phyloP scores from a whole-genome alignment of 148 eudicot species.

The Fagopyrum esculentum region DNA sequence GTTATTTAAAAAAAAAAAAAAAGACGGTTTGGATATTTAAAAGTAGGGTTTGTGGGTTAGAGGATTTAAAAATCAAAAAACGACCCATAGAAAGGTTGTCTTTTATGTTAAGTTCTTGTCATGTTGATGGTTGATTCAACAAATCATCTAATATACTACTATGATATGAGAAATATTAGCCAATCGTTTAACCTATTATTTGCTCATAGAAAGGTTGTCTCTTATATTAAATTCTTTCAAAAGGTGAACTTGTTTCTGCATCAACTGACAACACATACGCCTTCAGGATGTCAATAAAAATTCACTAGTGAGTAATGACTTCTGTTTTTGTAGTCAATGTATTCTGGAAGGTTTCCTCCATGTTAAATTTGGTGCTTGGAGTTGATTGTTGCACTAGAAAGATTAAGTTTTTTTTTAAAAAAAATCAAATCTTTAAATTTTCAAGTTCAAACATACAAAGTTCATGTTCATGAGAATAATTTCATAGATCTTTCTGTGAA shows the following conservation, averaged over 20 bases:
- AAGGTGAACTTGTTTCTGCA: conserved; percentile 83
- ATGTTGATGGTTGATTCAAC: conserved; percentile 81
- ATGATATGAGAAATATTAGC: conserved; percentile 76
- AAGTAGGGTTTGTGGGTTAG: too few relatives aligned
- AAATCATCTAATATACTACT: conserved; percentile 80
- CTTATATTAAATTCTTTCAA: conserved; percentile 83
- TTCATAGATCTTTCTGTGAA: conserved; percentile 81
- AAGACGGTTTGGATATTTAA: too few relatives aligned
- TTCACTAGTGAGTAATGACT: conserved; percentile 35
- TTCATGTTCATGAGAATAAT: conserved; percentile 79
- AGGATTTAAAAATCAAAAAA: too few relatives aligned
- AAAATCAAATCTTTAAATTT: not conserved
- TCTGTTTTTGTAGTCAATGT: too few relatives aligned
- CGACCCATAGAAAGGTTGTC: too few relatives aligned
- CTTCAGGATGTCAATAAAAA: conserved; percentile 73
- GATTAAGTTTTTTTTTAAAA: not conserved
- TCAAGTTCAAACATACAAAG: conserved; percentile 67
- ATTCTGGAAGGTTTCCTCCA: not conserved
- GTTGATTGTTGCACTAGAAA: not conserved
- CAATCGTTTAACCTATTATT: conserved; percentile 68
- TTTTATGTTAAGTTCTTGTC: too few relatives aligned
- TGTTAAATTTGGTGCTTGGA: not conserved
- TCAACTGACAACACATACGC: conserved; percentile 82
- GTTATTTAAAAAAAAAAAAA: too few relatives aligned
- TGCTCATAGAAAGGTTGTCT: conserved; percentile 82